Evolutionary conservation across 441 rosid species (phyloP).

Genomic region (Eutrema salsugineum): DNA sequence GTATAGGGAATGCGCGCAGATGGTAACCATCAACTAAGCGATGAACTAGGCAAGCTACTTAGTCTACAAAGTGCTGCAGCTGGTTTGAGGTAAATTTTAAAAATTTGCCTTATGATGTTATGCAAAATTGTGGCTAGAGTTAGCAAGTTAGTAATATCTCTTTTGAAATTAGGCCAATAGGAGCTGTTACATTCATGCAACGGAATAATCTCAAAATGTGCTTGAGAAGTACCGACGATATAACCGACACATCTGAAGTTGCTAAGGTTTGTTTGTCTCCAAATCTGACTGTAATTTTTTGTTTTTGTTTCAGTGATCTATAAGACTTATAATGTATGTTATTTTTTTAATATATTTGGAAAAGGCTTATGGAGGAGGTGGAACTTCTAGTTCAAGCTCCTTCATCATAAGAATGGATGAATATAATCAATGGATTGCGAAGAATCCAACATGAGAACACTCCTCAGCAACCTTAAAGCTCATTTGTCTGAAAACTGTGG

Average conservation of each 20-base stretch:
- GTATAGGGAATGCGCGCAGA: constrained; percentile 69
- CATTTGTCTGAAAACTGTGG: not conserved
- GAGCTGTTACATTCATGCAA: constrained; percentile 69
- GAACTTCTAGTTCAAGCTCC: constrained; percentile 63
- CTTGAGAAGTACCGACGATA: constrained; percentile 60
- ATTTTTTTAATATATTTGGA: not conserved
- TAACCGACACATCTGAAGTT: constrained; percentile 66
- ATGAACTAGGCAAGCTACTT: constrained; percentile 62
- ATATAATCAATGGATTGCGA: constrained; percentile 62
- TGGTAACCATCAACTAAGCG: constrained; percentile 53
- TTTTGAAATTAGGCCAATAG: constrained; percentile 58
- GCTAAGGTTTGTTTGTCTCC: constrained; percentile 53
- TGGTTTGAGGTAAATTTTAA: constrained; percentile 62
- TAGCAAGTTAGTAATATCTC: not conserved
- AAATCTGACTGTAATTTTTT: not conserved
- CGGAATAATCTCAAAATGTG: constrained; percentile 73
- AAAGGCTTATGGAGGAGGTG: constrained; percentile 90
- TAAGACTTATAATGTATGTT: not conserved
- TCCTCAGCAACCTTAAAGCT: not conserved
- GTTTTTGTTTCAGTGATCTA: not conserved
- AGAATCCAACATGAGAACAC: constrained; percentile 10
- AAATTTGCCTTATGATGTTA: not conserved
- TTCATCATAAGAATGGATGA: constrained; percentile 86
- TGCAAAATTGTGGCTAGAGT: not conserved
- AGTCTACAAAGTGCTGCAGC: constrained; percentile 66